These are phyloP conservation scores for Mycena alexandri DNA, from an alignment of 768 basidiomycete genomes.

Conservation along the genomic window DNA sequence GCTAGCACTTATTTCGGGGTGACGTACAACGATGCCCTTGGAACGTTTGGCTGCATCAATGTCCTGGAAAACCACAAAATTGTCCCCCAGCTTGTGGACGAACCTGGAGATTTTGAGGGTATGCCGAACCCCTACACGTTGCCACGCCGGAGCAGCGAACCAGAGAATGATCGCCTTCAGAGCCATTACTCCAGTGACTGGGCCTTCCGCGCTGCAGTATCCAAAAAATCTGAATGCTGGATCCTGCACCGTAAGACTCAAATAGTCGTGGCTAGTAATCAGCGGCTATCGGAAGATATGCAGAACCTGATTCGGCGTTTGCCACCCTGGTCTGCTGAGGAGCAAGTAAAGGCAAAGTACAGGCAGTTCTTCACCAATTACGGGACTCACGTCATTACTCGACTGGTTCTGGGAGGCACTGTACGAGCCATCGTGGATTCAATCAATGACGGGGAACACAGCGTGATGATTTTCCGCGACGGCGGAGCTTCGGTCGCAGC, in stretches of 20 bases:
- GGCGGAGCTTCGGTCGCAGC: constrained; percentile 11
- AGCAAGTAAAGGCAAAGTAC: background rate
- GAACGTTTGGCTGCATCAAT: background rate
- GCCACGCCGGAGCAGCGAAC: no score
- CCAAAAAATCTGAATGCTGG: background rate
- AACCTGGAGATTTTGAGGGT: background rate
- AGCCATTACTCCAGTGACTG: constrained; percentile 5
- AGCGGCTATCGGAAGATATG: constrained; percentile 1
- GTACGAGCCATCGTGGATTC: constrained; percentile 3
- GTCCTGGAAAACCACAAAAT: background rate
- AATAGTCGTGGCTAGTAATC: background rate
- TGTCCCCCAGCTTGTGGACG: background rate
- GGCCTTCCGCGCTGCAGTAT: constrained; percentile 1
- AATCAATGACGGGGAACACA: constrained; percentile 1
- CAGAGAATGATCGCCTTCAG: background rate
- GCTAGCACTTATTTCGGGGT: background rate
- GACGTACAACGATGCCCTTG: background rate
- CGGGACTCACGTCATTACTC: constrained; percentile 12
- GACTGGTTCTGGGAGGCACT: constrained; percentile 12
- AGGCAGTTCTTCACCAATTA: constrained; percentile 5
- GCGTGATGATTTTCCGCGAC: constrained; percentile 11
- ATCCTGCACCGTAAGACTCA: background rate
- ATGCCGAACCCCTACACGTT: background rate
- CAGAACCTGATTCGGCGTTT: background rate
- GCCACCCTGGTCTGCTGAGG: background rate